Evolutionary conservation across 352 stramenopile species (phyloP).

Genomic region (Phytophthora ramorum): DNA sequence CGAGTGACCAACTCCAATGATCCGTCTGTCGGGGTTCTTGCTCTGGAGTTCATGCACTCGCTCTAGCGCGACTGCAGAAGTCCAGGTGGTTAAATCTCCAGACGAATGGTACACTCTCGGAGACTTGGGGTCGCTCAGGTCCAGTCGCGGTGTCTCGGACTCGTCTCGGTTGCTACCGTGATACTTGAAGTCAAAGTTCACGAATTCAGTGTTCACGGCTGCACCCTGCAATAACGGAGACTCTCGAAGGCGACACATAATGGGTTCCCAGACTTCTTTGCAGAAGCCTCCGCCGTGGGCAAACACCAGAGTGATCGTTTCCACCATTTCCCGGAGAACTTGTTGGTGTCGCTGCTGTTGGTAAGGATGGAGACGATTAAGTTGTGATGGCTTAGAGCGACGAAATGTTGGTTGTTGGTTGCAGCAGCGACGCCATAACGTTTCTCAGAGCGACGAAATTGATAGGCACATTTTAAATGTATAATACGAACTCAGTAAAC

Average conservation of each 20-base stretch:
- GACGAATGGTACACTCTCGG: constrained; percentile 38
- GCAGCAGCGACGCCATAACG: not conserved
- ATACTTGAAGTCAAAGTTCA: constrained; percentile 36
- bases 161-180: constrained; percentile 40
- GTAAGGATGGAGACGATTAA: not conserved
- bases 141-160: constrained; percentile 23
- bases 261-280: constrained; percentile 45
- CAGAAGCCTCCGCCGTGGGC: constrained; percentile 46
- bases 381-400: not conserved
- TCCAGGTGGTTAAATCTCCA: constrained; percentile 29
- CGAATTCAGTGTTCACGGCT: constrained; percentile 22
- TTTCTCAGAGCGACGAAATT: not conserved
- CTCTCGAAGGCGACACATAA: constrained; percentile 35
- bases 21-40: constrained; percentile 12
- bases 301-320: constrained; percentile 40
- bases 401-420: not conserved
- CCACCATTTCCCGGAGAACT: constrained; percentile 16
- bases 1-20: constrained; percentile 51
- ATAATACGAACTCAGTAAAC: too few species aligned
- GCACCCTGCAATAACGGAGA: constrained; percentile 35
- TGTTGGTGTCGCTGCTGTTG: not conserved
- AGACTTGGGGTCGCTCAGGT: constrained; percentile 25
- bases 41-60: constrained; percentile 23
- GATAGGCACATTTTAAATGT: too few species aligned
- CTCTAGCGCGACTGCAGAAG: constrained; percentile 13